Percentiles rank a stretch among this genome's conserved stretches.
Evolutionary conservation across 78 protist genomes (phyloP).

Genomic region (Speleostelium caveatum): DNA sequence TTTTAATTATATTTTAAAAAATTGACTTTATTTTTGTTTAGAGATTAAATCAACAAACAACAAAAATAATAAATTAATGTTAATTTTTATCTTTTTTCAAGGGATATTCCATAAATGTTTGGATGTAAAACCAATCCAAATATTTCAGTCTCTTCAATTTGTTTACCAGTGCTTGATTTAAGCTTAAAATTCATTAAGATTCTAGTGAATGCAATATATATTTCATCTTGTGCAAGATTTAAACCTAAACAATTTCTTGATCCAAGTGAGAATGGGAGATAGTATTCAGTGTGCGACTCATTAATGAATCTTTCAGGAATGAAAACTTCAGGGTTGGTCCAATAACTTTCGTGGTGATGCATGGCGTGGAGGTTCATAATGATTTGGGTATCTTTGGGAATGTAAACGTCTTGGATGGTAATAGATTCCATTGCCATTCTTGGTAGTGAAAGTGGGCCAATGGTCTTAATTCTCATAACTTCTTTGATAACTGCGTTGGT

Average conservation of each 20-base stretch:
- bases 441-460: constrained; percentile 16
- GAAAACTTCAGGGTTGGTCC: background rate
- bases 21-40: no score
- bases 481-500: constrained; percentile 35
- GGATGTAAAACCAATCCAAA: constrained; percentile 42
- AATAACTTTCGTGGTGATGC: background rate
- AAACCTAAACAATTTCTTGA: constrained; percentile 23
- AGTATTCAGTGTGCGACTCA: background rate
- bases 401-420: background rate
- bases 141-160: constrained; percentile 44
- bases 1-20: no score
- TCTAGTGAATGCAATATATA: constrained; percentile 11
- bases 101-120: background rate
- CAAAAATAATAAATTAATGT: no score
- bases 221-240: constrained; percentile 9
- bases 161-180: background rate
- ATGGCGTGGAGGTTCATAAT: constrained; percentile 21
- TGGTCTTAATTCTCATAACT: constrained; percentile 21
- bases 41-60: no score
- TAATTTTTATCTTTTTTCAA: constrained; percentile 42
- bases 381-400: constrained; percentile 54
- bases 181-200: constrained; percentile 31
- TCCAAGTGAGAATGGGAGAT: constrained; percentile 25
- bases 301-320: constrained; percentile 33
- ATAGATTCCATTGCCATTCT: constrained; percentile 2